phyloP scores from a whole-genome alignment of 2,329 filamentous ascomycete species.

The Bipolaris gigantea region DNA sequence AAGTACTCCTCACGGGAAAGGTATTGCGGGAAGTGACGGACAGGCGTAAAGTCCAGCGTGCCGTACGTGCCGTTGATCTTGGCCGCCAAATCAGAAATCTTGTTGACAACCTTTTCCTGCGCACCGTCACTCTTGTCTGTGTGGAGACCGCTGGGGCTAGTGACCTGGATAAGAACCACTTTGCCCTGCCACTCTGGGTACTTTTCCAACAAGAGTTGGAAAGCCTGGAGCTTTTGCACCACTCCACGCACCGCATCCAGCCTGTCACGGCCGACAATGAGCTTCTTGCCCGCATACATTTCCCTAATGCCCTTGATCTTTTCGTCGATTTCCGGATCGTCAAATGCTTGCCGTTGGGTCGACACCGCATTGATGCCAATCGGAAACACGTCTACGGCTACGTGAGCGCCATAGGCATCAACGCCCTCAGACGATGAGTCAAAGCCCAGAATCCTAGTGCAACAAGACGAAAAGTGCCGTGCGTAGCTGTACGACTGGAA shows the following conservation, averaged over 20 bases:
- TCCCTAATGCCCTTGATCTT: conserved; percentile 71
- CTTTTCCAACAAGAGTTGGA: conserved; percentile 85
- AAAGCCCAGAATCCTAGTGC: conserved; percentile 87
- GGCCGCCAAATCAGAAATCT: conserved; percentile 87
- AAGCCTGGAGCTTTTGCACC: conserved; percentile 93
- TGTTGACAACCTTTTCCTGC: conserved; percentile 79
- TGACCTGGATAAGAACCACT: conserved; percentile 93
- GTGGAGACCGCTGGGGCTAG: conserved; percentile 79
- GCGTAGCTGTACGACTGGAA: conserved; percentile 97
- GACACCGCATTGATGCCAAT: conserved; percentile 90
- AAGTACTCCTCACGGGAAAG: conserved; percentile 90
- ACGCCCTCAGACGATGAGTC: conserved; percentile 83
- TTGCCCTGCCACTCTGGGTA: conserved; percentile 91
- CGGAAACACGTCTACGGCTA: conserved; percentile 89
- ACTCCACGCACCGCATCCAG: conserved; percentile 91
- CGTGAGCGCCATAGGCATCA: conserved; percentile 84
- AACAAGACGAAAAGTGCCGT: conserved; percentile 91
- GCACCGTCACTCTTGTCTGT: conserved; percentile 70
- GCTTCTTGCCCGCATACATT: conserved; percentile 85
- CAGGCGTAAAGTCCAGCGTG: conserved; percentile 83
- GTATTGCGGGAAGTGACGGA: conserved; percentile 94
- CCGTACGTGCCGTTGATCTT: conserved; percentile 91
- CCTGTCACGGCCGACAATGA: conserved; percentile 93
- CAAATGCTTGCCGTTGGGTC: conserved; percentile 75
- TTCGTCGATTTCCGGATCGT: conserved; percentile 68